A percentile compares a stretch with the other conserved stretches of the same genome.
Conservation (phyloP, 176 grass and related monocot species). For the Areca catechu region DNA sequence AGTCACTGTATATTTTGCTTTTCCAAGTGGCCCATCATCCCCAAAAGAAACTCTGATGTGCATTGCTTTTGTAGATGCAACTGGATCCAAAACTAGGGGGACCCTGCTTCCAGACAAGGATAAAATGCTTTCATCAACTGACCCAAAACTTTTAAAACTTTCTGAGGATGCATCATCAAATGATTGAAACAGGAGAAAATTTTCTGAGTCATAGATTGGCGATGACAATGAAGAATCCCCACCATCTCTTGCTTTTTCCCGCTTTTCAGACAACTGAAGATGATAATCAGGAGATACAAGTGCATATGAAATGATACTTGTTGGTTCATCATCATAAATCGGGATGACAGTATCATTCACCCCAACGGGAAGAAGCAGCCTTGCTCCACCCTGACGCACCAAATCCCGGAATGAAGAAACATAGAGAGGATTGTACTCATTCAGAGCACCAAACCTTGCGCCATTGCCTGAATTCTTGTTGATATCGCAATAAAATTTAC, state of each 20-base stretch:
- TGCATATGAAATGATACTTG: constrained; percentile 82
- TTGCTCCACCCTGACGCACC: constrained; percentile 46
- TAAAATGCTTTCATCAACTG: constrained; percentile 20
- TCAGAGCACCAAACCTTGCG: constrained; percentile 38
- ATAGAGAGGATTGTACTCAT: constrained; percentile 58
- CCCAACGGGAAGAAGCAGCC: constrained; percentile 67
- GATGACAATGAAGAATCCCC: constrained; percentile 47
- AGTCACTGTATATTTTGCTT: constrained; percentile 70
- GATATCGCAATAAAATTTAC: constrained; percentile 45
- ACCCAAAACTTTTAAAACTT: constrained; percentile 31
- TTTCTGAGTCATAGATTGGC: constrained; percentile 56
- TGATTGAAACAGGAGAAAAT: constrained; percentile 60
- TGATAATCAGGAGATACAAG: constrained; percentile 72
- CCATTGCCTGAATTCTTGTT: constrained; percentile 55
- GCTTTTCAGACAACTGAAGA: constrained; percentile 51
- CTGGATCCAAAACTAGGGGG: constrained; percentile 29
- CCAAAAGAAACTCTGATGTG: constrained; percentile 74
- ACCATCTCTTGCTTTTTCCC: constrained; percentile 38
- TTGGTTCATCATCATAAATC: constrained; percentile 93
- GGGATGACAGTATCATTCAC: constrained; percentile 68
- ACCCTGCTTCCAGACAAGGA: constrained; percentile 45
- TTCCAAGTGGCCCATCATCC: constrained; percentile 58
- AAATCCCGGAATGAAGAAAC: constrained; percentile 62
- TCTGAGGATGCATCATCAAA: constrained; percentile 70
- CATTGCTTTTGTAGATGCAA: constrained; percentile 25